These are phyloP conservation scores for Lyophyllum shimeji DNA, from an alignment of 768 basidiomycete genomes.

Conservation along the genomic window DNA sequence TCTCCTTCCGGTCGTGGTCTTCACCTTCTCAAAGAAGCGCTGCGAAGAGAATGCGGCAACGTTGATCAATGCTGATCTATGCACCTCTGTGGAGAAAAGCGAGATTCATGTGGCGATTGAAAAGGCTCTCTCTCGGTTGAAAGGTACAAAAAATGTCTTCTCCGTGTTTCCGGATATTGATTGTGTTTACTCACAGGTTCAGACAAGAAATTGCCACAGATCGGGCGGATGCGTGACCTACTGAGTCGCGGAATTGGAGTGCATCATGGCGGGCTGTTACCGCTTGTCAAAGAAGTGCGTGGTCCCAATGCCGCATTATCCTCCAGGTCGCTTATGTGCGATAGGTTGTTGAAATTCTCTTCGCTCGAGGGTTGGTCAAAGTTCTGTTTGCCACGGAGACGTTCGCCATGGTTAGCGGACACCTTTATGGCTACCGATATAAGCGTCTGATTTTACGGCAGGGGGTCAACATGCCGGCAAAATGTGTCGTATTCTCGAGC, in stretches of 20 bases:
- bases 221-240: constrained; percentile 84
- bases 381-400: constrained; percentile 98
- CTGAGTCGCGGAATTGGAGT: constrained; percentile 94
- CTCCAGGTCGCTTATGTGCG: constrained; percentile 8
- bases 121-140: constrained; percentile 85
- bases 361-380: constrained; percentile 94
- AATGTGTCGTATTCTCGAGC: constrained; percentile 93
- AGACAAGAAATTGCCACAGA: constrained; percentile 92
- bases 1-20: constrained; percentile 92
- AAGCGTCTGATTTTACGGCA: constrained; percentile 29
- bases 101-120: constrained; percentile 95
- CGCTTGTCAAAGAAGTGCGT: constrained; percentile 92
- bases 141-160: constrained; percentile 51
- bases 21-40: constrained; percentile 94
- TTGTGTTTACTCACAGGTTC: constrained; percentile 52
- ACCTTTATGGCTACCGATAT: not conserved
- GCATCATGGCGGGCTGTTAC: constrained; percentile 94
- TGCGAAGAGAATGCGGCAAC: constrained; percentile 97
- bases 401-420: constrained; percentile 87
- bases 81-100: constrained; percentile 89
- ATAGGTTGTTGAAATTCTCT: constrained; percentile 94
- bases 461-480: constrained; percentile 99
- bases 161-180: constrained; percentile 5
- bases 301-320: not conserved
- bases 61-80: constrained; percentile 85